Evolutionary conservation across 2,329 filamentous ascomycete species (phyloP), one percentile per base, ranked within the genome.

Genomic region (Ophiostoma himal-ulmi): DNA sequence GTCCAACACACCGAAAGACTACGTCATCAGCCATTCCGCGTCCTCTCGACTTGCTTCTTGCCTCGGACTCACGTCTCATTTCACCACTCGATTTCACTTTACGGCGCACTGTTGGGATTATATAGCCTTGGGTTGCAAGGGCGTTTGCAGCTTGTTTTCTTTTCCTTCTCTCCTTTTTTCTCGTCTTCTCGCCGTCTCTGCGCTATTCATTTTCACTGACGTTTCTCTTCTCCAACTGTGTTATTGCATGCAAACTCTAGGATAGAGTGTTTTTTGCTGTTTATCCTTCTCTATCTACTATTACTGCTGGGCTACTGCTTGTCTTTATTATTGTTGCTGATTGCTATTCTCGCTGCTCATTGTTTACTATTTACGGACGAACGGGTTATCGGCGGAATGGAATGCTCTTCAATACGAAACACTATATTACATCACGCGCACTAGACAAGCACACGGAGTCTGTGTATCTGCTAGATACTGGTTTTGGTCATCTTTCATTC

Each of bases 181-280:
- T 41, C 14, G 1, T 10, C 39, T 41, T 41, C 39, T 41, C 14
- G 8, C 10, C 52, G 7, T 54, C n/a, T 54, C 8, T 54, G 11
- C 17, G 26, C 20, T 8, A 2, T 54, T 54, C 44, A 26, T 5
- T 26, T 26, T 6, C 17, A 48, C 44, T 22, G 11, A 22, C n/a
- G 30, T 14, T 17, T 14, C 26, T 7, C 26, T 62, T 34, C 26
- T 62, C 57, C 17, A 30, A 17, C 22, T 62, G 57, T 62, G 57
- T 62, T 62, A 62, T 34, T 62, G 57, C 57, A 20, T 34, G 57
- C 14, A 3, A 62, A 8, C 57, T 62, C 57, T 62, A 34, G 57
- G 57, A 62, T 62, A 62, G 57, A 62, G 57, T 17, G 52, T 62
- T 62, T 60, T 26, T 62, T 62, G 57, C 5, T 34, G 13, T 60